Evolutionary conservation across 805 yeast species (phyloP).

Genomic region (Yarrowia sp.): DNA sequence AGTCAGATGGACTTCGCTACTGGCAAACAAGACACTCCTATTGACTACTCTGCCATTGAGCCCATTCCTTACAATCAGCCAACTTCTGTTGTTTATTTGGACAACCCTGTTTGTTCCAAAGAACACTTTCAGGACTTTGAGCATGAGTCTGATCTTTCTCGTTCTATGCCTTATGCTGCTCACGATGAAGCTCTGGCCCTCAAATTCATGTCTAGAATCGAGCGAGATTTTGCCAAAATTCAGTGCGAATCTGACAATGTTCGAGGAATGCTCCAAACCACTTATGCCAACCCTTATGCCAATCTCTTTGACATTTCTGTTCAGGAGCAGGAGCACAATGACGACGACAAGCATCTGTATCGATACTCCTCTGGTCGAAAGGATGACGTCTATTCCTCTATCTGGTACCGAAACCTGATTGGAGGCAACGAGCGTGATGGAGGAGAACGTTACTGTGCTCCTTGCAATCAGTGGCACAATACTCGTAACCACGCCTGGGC

Average conservation of each 20-base stretch:
- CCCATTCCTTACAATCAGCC: background rate
- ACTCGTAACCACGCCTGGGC: constrained; percentile 21
- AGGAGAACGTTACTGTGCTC: constrained; percentile 20
- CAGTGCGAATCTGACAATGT: constrained; percentile 1
- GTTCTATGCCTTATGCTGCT: background rate
- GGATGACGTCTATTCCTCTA: background rate
- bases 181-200: background rate
- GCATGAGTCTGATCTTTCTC: background rate
- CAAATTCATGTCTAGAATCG: background rate
- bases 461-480: background rate
- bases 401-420: constrained; percentile 1
- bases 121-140: background rate
- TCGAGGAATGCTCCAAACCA: background rate
- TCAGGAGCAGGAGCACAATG: background rate
- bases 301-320: background rate
- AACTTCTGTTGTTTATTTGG: background rate
- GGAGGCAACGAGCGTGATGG: background rate
- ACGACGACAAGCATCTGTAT: background rate
- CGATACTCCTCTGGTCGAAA: background rate
- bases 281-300: background rate
- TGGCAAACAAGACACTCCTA: background rate
- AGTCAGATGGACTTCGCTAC: no score
- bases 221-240: background rate
- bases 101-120: background rate
- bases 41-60: background rate